phyloP scores from a whole-genome alignment of 352 stramenopile species.

The Phytophthora hybrid region DNA sequence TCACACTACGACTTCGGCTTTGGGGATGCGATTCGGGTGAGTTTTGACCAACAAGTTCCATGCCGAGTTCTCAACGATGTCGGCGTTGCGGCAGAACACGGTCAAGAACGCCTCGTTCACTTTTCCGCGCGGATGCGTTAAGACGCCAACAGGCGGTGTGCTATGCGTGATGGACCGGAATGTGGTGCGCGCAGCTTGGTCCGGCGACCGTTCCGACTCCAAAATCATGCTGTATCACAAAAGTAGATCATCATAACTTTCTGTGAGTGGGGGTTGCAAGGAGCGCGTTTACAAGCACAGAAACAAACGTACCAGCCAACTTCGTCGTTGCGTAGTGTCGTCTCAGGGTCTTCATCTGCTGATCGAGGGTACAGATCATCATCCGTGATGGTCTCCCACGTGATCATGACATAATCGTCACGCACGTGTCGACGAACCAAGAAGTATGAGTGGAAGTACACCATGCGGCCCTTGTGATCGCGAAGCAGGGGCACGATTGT shows the following conservation, averaged over 20 bases:
- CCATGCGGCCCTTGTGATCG: conserved; percentile 61
- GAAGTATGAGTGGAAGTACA: conserved; percentile 87
- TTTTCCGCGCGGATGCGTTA: conserved; percentile 73
- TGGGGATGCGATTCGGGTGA: conserved; percentile 45
- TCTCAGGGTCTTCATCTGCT: conserved; percentile 58
- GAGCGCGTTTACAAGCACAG: conserved; percentile 6
- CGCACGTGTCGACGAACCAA: conserved; percentile 65
- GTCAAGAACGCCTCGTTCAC: conserved; percentile 85
- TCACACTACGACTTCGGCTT: conserved; percentile 43
- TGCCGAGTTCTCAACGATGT: conserved; percentile 74
- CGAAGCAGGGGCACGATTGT: conserved; percentile 78
- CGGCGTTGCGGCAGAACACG: conserved; percentile 77
- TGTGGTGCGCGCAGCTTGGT: conserved; percentile 61
- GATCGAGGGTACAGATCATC: conserved; percentile 70
- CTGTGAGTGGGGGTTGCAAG: background rate
- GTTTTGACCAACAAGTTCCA: conserved; percentile 68
- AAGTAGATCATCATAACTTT: background rate
- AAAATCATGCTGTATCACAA: conserved; percentile 60
- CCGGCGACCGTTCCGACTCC: conserved; percentile 59
- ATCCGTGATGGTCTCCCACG: conserved; percentile 72
- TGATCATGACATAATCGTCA: conserved; percentile 69
- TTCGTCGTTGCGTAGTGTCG: conserved; percentile 77
- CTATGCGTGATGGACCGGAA: conserved; percentile 78
- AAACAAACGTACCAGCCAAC: conserved; percentile 68
- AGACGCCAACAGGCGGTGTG: conserved; percentile 66